Evolutionary conservation across 257 asterid genomes (phyloP).

Genomic region (Solanum bulbocastanum): DNA sequence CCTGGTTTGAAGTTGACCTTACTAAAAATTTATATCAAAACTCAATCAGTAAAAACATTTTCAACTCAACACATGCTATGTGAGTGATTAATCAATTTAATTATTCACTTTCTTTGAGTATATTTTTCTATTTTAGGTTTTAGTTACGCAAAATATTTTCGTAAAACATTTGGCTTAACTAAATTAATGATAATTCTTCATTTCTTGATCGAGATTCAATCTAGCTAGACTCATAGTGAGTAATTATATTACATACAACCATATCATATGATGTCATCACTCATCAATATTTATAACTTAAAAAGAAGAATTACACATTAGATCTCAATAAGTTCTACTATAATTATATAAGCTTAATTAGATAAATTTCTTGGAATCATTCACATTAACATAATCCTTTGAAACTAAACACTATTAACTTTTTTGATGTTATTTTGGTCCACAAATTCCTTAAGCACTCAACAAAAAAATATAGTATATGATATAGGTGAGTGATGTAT

Average conservation of each 20-base stretch:
- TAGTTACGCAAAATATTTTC: too few species aligned
- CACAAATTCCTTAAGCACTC: neutral
- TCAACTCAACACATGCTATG: neutral
- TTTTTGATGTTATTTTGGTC: neutral
- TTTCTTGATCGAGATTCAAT: neutral
- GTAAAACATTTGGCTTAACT: neutral
- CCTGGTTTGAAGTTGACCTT: neutral
- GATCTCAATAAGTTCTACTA: neutral
- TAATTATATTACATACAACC: neutral
- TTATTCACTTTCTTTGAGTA: neutral
- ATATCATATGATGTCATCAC: neutral
- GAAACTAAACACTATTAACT: neutral
- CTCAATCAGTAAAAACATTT: too few species aligned
- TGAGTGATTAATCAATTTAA: neutral
- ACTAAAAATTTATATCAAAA: too few species aligned
- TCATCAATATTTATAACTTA: neutral
- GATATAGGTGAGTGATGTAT: neutral
- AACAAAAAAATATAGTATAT: neutral
- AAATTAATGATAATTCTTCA: neutral
- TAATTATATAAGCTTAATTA: neutral
- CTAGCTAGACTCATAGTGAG: neutral
- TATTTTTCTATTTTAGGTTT: neutral
- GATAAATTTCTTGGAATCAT: neutral
- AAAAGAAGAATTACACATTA: neutral
- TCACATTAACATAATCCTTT: neutral